Conservation (phyloP, 257 asterid species). For the Handroanthus guayacan region DNA sequence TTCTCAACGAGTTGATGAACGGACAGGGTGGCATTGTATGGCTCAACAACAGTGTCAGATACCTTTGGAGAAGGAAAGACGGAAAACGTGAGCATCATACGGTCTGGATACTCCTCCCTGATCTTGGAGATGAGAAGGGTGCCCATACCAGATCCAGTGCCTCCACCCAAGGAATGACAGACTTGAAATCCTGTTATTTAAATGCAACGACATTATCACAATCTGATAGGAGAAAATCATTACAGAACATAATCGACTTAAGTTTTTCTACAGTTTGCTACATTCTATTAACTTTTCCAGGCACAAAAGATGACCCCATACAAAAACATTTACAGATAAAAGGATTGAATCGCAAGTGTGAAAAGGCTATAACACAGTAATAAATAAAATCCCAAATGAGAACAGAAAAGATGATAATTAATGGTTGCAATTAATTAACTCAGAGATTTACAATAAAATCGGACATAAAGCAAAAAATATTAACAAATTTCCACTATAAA, state of each 20-base stretch:
- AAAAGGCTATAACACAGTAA: not conserved
- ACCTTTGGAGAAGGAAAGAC: slow-evolving; percentile 60
- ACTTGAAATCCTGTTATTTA: slow-evolving; percentile 52
- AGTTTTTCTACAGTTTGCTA: not conserved
- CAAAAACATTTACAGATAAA: not conserved
- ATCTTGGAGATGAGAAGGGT: slow-evolving; percentile 60
- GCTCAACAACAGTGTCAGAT: slow-evolving; percentile 61
- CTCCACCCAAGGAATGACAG: slow-evolving; percentile 62
- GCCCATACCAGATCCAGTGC: slow-evolving; percentile 63
- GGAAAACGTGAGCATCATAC: slow-evolving; percentile 59
- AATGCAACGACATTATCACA: not conserved
- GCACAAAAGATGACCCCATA: not conserved
- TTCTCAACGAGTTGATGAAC: slow-evolving; percentile 63
- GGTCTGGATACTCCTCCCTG: slow-evolving; percentile 60
- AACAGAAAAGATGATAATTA: no score
- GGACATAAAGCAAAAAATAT: not conserved
- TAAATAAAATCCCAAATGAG: no score
- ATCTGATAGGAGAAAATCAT: not conserved
- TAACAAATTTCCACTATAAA: not conserved
- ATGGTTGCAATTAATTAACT: no score
- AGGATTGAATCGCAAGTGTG: not conserved
- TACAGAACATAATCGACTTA: not conserved
- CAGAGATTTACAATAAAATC: no score
- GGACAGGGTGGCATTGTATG: slow-evolving; percentile 58
- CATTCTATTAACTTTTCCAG: not conserved